Percentiles rank a stretch among this genome's conserved stretches.
These are phyloP conservation scores for Aspergillus hiratsukae DNA, from an alignment of 2,329 filamentous ascomycete genomes.

Conservation along the genomic window DNA sequence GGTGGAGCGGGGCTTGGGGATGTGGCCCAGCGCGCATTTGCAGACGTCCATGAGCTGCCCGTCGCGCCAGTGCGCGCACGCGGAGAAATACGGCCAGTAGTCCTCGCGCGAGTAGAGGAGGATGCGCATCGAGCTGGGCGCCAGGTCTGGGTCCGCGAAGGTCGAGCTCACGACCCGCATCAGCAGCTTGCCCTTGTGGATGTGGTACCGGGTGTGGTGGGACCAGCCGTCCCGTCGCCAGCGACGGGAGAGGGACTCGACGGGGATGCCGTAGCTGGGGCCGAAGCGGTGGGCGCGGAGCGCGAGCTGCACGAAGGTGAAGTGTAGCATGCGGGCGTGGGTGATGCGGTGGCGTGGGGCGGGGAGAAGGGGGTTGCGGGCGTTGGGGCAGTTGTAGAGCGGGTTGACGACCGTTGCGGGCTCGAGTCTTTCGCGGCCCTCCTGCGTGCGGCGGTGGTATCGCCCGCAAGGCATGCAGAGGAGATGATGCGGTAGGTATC, in stretches of 20 bases:
- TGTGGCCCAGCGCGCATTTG: slow-evolving; percentile 58
- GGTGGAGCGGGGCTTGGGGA: slow-evolving; percentile 44
- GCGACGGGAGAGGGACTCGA: slow-evolving; percentile 47
- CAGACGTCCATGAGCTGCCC: slow-evolving; percentile 56
- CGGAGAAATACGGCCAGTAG: slow-evolving; percentile 59
- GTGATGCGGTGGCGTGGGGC: slow-evolving; percentile 52
- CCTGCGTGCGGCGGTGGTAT: slow-evolving; percentile 52
- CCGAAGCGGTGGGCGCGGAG: slow-evolving; percentile 48
- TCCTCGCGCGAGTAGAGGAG: slow-evolving; percentile 58
- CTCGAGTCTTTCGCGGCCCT: slow-evolving; percentile 51
- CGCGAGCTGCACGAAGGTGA: slow-evolving; percentile 56
- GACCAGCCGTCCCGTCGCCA: slow-evolving; percentile 55
- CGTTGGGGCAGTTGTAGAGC: slow-evolving; percentile 53
- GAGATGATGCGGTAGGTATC: slow-evolving; percentile 50
- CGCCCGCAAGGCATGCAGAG: slow-evolving; percentile 55
- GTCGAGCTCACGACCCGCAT: slow-evolving; percentile 54
- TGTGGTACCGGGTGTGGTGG: slow-evolving; percentile 52
- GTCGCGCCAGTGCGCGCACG: slow-evolving; percentile 59
- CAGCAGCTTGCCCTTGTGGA: slow-evolving; percentile 52
- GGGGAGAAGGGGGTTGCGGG: slow-evolving; percentile 43
- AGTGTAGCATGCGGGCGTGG: slow-evolving; percentile 53
- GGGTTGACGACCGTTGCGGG: slow-evolving; percentile 53
- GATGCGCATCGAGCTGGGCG: slow-evolving; percentile 49
- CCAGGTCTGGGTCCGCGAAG: slow-evolving; percentile 51
- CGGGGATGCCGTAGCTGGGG: slow-evolving; percentile 45